These are phyloP conservation scores for Puccinia novopanici DNA, from an alignment of 1,284 basidiomycete genomes.

Conservation along the genomic window DNA sequence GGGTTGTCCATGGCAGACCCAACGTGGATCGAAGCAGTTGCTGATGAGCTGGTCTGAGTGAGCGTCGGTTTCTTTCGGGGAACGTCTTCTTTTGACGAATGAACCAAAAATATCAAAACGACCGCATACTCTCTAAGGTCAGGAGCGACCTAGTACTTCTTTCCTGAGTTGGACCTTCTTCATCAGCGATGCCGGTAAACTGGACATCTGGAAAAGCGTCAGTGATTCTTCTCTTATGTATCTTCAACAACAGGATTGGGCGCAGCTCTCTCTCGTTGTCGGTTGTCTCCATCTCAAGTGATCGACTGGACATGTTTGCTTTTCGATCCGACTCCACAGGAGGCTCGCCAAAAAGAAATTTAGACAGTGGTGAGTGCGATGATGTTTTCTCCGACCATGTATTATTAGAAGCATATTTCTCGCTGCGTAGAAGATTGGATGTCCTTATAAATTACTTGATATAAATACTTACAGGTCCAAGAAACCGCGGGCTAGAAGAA, in stretches of 20 bases:
- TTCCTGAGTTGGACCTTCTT: neutral
- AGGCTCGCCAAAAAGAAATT: constrained; percentile 3
- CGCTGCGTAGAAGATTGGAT: no score
- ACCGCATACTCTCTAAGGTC: no score
- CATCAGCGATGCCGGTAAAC: constrained; percentile 13
- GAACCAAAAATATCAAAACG: no score
- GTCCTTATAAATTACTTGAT: neutral
- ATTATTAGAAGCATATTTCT: neutral
- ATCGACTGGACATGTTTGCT: neutral
- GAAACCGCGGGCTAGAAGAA: neutral
- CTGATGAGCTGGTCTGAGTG: no score
- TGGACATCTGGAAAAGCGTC: constrained; percentile 30
- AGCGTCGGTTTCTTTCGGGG: no score
- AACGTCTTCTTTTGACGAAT: no score
- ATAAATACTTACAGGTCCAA: constrained; percentile 1
- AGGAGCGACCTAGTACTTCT: no score
- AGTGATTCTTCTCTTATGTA: neutral
- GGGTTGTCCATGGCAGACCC: no score
- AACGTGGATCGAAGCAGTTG: no score
- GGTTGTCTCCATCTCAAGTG: neutral
- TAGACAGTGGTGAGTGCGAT: neutral
- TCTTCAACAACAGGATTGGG: neutral
- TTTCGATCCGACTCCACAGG: neutral
- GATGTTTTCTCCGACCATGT: neutral
- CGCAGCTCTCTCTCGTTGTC: no score